Conservation (phyloP, 148 eudicot species). For the Rhododendron griersonianum region DNA sequence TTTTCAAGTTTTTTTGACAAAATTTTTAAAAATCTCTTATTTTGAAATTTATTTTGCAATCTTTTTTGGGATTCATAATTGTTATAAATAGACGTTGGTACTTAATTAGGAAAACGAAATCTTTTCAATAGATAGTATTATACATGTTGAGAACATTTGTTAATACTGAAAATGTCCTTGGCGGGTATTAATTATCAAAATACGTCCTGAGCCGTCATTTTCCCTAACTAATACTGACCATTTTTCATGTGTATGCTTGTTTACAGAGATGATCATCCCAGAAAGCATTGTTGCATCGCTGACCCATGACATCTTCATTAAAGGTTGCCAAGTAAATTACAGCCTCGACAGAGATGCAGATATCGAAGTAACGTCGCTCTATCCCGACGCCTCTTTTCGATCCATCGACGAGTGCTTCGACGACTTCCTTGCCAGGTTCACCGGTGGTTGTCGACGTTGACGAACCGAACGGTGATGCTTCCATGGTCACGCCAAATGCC, state of each 20-base stretch:
- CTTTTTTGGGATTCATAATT: background rate
- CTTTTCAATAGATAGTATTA: background rate
- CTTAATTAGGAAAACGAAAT: no score
- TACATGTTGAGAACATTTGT: background rate
- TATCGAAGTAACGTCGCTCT: background rate
- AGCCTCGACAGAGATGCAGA: background rate
- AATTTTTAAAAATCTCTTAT: background rate
- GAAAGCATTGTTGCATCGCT: conserved; percentile 3
- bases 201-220: no score
- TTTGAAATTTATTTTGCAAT: background rate
- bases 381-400: background rate
- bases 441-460: background rate
- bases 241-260: background rate
- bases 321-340: conserved; percentile 5
- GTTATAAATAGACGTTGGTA: no score
- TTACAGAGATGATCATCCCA: conserved; percentile 9
- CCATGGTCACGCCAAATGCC: background rate
- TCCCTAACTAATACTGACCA: background rate
- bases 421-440: background rate
- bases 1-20: background rate
- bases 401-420: conserved; percentile 9
- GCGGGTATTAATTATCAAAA: no score
- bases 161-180: no score
- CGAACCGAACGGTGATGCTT: background rate
- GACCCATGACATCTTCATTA: conserved; percentile 9